These are phyloP conservation scores for Gyromitra esculenta DNA, from an alignment of 2,329 filamentous ascomycete genomes.

Conservation along the genomic window DNA sequence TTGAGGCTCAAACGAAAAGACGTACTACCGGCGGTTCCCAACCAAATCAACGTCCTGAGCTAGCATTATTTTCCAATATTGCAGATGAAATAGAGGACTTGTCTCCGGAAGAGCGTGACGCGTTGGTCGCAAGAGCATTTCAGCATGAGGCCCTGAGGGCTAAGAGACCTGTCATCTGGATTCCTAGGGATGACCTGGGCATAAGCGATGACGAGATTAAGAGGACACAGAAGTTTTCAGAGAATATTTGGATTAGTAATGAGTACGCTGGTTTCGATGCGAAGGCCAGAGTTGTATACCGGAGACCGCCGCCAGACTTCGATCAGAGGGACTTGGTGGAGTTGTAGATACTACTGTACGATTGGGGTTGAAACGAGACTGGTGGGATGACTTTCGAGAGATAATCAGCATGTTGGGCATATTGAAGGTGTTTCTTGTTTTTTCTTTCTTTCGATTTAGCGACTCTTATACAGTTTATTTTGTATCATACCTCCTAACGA, in stretches of 20 bases:
- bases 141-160: conserved; percentile 88
- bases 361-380: conserved; percentile 4
- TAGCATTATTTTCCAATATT: conserved; percentile 78
- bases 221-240: conserved; percentile 77
- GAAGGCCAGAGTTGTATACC: conserved; percentile 83
- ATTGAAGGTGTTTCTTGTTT: conserved; percentile 21
- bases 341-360: conserved; percentile 64
- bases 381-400: neutral
- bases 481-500: conserved; percentile 28
- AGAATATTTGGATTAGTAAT: conserved; percentile 88
- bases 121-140: conserved; percentile 86
- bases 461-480: conserved; percentile 13
- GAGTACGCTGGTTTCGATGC: conserved; percentile 88
- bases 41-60: conserved; percentile 31
- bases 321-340: conserved; percentile 87
- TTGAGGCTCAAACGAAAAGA: conserved; percentile 38
- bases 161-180: conserved; percentile 88
- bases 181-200: conserved; percentile 88
- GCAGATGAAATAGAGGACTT: conserved; percentile 95
- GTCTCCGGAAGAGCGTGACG: conserved; percentile 86
- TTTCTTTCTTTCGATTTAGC: conserved; percentile 20
- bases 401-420: neutral
- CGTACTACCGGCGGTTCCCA: conserved; percentile 21
- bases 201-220: conserved; percentile 90
- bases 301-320: conserved; percentile 86